These are phyloP conservation scores for Penicillium chermesinum DNA, from an alignment of 495 filamentous ascomycete species.

Conservation along the genomic window DNA sequence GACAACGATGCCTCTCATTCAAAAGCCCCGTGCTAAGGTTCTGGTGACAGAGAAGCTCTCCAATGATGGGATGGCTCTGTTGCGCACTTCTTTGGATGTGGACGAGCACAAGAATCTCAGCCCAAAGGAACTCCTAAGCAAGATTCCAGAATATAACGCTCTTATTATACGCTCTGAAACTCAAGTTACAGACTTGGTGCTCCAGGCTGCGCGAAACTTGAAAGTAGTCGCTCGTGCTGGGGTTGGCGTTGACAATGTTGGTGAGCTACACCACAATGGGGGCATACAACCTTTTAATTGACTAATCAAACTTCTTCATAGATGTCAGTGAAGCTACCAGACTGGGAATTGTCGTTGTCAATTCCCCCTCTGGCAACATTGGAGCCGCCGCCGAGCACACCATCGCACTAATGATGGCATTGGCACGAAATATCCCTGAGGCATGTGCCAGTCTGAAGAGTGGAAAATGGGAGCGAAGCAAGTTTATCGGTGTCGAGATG, in stretches of 20 bases:
- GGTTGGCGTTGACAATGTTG: constrained; percentile 72
- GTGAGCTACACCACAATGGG: constrained; percentile 11
- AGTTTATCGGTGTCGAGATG: constrained; percentile 63
- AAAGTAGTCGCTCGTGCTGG: constrained; percentile 71
- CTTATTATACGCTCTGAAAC: constrained; percentile 70
- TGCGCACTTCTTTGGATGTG: constrained; percentile 53
- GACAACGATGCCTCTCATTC: neutral
- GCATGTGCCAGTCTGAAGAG: constrained; percentile 54
- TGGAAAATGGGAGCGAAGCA: constrained; percentile 64
- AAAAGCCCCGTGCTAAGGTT: constrained; percentile 45
- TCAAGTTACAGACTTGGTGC: constrained; percentile 57
- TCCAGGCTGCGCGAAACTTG: constrained; percentile 53
- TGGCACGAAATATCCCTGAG: constrained; percentile 58
- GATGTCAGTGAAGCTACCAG: constrained; percentile 61
- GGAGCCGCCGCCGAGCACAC: constrained; percentile 67
- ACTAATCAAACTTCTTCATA: neutral
- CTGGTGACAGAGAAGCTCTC: constrained; percentile 70
- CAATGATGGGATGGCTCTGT: constrained; percentile 60
- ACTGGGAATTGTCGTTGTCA: constrained; percentile 65
- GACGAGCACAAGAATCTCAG: constrained; percentile 53
- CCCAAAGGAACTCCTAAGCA: constrained; percentile 48
- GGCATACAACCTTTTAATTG: neutral
- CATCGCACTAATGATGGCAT: constrained; percentile 59
- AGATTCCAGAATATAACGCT: constrained; percentile 60
- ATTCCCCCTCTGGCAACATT: constrained; percentile 65